Base-by-base conservation (phyloP, 2,329 filamentous ascomycete genomes). In the Knufia fluminis region DNA sequence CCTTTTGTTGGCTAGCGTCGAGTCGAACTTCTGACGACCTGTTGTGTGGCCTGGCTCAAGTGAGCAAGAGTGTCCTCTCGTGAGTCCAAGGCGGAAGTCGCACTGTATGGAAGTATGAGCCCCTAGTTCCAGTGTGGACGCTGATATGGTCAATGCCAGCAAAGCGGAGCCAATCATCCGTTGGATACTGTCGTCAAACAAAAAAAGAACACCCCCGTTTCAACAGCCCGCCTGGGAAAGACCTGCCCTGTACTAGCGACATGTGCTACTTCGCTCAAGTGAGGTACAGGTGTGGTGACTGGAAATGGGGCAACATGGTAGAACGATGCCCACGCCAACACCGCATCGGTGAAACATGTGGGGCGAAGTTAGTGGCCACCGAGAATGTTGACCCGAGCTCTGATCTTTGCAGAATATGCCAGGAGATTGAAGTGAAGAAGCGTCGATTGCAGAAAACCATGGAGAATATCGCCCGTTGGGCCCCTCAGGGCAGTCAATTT, bases 301-400 rank as follows among this genome's bases (percentile, higher is more conserved):
- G 56, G 56, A 57, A 49, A 54, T 59, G 57, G 57, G 57, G 57
- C n/a, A 59, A 59, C 46, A 57, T 59, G 57, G 57, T 56, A 49
- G 46, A 54, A 23, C 52, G 56, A 36, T 59, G 57, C 49, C 52
- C 43, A 39, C 55, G 53, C 28, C 53, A 59, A 43, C 56, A 55
- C 47, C 54, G 57, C 4, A 59, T 58, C 8, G 57, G 57, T 41
- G 57, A 59, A 43, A 54, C 50, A 19, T 59, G 57, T 42, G 55
- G 56, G 23, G 51, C 53, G 12, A 57, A 52, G 36, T 47, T 58
- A 4, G 40, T 50, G 16, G 47, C 56, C 28, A 35, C 22, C 3
- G 51, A 58, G 10, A 53, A 52, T 38, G 33, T 57, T 26, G 49
- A 49, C 4, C 50, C n/a, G n/a, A n/a, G 41, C 14, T 10, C 47